Evolutionary conservation across 768 basidiomycete species (phyloP), one percentile per base, ranked within the genome.

Genomic region (Amyloporia xantha): DNA sequence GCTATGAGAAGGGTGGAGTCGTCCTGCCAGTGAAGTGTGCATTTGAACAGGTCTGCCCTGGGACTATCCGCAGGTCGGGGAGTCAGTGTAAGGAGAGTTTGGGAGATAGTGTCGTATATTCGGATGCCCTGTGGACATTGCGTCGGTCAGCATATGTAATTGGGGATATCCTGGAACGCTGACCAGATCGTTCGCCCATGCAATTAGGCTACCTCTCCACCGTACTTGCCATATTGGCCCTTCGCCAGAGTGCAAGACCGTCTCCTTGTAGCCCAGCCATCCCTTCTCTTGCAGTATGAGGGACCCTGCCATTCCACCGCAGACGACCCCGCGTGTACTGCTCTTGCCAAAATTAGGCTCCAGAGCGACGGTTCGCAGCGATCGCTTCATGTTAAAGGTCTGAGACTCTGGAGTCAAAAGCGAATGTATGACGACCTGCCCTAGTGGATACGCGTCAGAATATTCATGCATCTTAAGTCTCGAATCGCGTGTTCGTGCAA

Each of bases 251-350:
- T 92, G 85, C 17, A 96, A 63, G 5, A 84, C 65, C 0, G 84
- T 89, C 63, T 95, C 93, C 60, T 90, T 96, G 59, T 96, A 89
- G 0, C 95, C 93, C 1, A 97, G 68, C 94, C 96, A 97, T 5
- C 93, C 90, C 62, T 96, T 97, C 71, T 97, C 95, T 54, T 88
- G 81, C 57, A 96, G 59, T n/a, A 89, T 72, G 23, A 99, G 70
- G 19, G 75, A 81, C 3, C 96, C 95, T 0, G 90, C 86, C 76
- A 95, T 76, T 7, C 96, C 96, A 19, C 95, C 96, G 48, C 86
- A 91, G 10, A 96, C 86, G 57, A 96, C 85, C 0, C 86, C 78
- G 19, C 91, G 76, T 6, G 86, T 79, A 30, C 76, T 74, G 43
- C 78, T 79, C 66, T 86, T 88, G 3, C 86, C 80, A 53, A 95